These are phyloP conservation scores for Shiraia sp. DNA, from an alignment of 2,329 filamentous ascomycete species.

Conservation along the genomic window DNA sequence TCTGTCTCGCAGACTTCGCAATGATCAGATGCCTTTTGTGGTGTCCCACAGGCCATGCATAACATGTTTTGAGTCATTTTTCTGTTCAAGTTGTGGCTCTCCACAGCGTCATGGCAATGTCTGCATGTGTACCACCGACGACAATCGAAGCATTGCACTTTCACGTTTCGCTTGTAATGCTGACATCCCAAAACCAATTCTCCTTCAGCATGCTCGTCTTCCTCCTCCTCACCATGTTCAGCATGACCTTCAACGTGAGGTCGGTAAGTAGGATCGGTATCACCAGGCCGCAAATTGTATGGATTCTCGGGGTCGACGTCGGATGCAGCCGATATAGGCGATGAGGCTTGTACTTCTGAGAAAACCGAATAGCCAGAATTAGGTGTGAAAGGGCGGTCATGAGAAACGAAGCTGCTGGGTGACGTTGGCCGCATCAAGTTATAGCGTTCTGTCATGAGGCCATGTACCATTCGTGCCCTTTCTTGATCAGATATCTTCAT, in stretches of 20 bases:
- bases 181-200: conserved; percentile 70
- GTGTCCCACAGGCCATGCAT: conserved; percentile 90
- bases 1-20: conserved; percentile 77
- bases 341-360: conserved; percentile 39
- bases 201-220: conserved; percentile 56
- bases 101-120: conserved; percentile 84
- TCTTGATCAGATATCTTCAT: conserved; percentile 51
- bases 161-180: conserved; percentile 95
- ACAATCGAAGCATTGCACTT: conserved; percentile 90
- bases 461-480: conserved; percentile 54
- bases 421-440: conserved; percentile 42
- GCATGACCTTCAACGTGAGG: conserved; percentile 15
- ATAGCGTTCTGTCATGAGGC: conserved; percentile 55
- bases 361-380: conserved; percentile 40
- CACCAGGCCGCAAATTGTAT: conserved; percentile 40
- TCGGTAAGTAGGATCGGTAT: conserved; percentile 38
- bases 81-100: conserved; percentile 78
- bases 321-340: conserved; percentile 39
- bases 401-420: conserved; percentile 44
- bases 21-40: conserved; percentile 78
- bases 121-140: conserved; percentile 92
- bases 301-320: conserved; percentile 40
- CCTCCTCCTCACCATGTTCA: conserved; percentile 53
- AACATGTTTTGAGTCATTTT: conserved; percentile 92
- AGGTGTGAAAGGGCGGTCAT: conserved; percentile 45